Evolutionary conservation across 192 early-diverging fungal species (phyloP), one percentile per base, ranked within the genome.

Genomic region (Coemansia sp.): DNA sequence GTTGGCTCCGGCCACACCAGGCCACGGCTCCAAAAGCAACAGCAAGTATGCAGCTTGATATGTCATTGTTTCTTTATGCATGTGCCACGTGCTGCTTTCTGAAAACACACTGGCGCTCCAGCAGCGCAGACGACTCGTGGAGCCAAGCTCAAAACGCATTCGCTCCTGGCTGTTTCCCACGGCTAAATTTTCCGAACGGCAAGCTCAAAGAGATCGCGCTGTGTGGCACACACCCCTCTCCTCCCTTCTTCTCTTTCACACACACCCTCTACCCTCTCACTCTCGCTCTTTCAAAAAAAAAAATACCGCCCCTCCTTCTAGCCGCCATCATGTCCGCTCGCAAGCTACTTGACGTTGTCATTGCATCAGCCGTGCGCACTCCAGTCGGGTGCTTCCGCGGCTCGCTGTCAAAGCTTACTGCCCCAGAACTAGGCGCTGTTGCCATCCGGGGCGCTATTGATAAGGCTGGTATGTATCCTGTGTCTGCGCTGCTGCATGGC

Each of bases 321-420:
- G 9, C 23, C 51, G 3, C 3, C 51, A 23, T 23, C 62, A 78
- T 78, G 76, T 64, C 77, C 46, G 62, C 75, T 60, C 84, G 78
- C 63, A 73, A 74, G 30, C 43, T 85, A n/a, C 35, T 62, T 26
- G 75, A 81, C 38, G 76, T 81, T 10, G 76, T 85, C 51, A 85
- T 85, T 36, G 72, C 84, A 0, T 78, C 84, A 2, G 84, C 84
- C 16, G 94, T 90, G 53, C 88, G 97, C 67, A 98, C 97, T 11
- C 95, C 97, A 38, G 93, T 97, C 55, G 97, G 93, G 18, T 85
- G 89, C 66, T 98, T 99, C 87, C 86, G 89, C 65, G 97, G 97
- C 60, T 84, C 91, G 20, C 87, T 99, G 46, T 88, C 93, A 63
- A 90, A 88, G 67, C 77, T 97, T 58, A 86, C 86, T 43, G 95